Percentiles rank a stretch among this genome's conserved stretches.
Conservation (phyloP, 2,329 filamentous ascomycete species). For the Aspergillus alliaceus region DNA sequence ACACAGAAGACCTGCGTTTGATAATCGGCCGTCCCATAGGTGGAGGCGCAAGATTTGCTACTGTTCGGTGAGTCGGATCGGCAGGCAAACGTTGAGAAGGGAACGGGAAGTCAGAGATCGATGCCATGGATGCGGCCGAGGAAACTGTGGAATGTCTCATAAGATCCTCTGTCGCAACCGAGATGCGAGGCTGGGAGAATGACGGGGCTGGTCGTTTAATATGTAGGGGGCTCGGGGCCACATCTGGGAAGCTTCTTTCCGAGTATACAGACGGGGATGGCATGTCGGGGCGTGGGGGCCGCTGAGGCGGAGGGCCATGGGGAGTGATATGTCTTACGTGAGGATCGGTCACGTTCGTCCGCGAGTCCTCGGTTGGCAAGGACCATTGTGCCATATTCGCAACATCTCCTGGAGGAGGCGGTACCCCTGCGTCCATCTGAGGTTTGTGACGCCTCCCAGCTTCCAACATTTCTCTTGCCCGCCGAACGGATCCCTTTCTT, state of each 20-base stretch:
- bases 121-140: constrained; percentile 23
- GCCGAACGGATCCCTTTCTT: constrained; percentile 36
- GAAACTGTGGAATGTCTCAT: constrained; percentile 29
- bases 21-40: constrained; percentile 43
- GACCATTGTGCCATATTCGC: constrained; percentile 49
- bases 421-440: constrained; percentile 9
- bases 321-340: constrained; percentile 28
- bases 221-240: constrained; percentile 24
- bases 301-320: constrained; percentile 41
- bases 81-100: constrained; percentile 21
- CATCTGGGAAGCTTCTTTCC: constrained; percentile 26
- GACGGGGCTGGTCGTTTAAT: constrained; percentile 23
- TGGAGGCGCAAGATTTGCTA: constrained; percentile 30
- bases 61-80: constrained; percentile 26
- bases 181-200: constrained; percentile 30
- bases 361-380: constrained; percentile 36
- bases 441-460: constrained; percentile 29
- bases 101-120: constrained; percentile 29
- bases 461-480: constrained; percentile 35
- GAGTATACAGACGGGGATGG: constrained; percentile 41
- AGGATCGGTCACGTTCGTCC: constrained; percentile 23
- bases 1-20: constrained; percentile 66
- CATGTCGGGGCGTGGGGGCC: constrained; percentile 42
- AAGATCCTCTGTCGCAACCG: constrained; percentile 29
- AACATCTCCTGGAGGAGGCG: constrained; percentile 17